Evolutionary conservation across 352 stramenopile genomes (phyloP).

Genomic region (Globisporangium splendens): DNA sequence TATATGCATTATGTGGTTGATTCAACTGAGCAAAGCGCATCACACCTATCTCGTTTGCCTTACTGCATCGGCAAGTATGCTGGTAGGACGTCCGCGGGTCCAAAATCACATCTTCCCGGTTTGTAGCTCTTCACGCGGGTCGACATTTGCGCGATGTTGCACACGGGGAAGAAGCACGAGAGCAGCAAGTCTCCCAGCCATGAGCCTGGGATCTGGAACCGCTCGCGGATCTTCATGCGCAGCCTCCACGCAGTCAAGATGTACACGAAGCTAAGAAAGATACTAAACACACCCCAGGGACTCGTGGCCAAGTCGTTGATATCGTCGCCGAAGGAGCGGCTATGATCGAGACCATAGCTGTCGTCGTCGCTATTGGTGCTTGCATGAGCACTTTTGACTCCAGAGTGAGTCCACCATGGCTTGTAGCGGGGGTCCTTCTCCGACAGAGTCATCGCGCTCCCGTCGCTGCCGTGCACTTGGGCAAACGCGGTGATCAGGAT

Average conservation of each 20-base stretch:
- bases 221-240: slow-evolving; percentile 23
- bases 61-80: slow-evolving; percentile 13
- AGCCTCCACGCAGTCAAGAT: slow-evolving; percentile 11
- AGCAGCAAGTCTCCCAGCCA: slow-evolving; percentile 11
- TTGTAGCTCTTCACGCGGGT: slow-evolving; percentile 27
- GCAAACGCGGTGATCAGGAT: slow-evolving; percentile 6
- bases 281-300: slow-evolving; percentile 4
- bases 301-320: background rate
- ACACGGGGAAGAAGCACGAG: slow-evolving; percentile 18
- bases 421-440: background rate
- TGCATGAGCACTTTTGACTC: background rate
- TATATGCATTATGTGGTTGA: background rate
- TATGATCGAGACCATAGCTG: background rate
- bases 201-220: slow-evolving; percentile 27
- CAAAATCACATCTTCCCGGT: slow-evolving; percentile 76
- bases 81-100: slow-evolving; percentile 22
- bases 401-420: background rate
- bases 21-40: background rate
- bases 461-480: slow-evolving; percentile 2
- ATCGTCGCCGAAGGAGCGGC: background rate
- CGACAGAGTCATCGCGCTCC: background rate
- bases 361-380: background rate
- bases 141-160: slow-evolving; percentile 31
- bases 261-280: slow-evolving; percentile 12
- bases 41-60: slow-evolving; percentile 1